Evolutionary conservation across 805 yeast genomes (phyloP).

Genomic region (Suhomyces pyralidae): DNA sequence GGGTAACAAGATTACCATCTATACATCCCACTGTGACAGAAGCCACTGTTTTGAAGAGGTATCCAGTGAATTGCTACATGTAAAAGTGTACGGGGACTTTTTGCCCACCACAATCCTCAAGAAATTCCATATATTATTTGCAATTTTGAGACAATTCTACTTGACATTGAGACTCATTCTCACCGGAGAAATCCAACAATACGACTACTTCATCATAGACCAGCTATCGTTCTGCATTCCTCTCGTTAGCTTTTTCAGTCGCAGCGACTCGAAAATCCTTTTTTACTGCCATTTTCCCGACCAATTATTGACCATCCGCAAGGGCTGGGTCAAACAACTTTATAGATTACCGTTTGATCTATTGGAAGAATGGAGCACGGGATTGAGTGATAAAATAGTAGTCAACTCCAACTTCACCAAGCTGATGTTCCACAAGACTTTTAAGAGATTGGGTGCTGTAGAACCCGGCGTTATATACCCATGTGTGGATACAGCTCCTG

Average conservation of each 20-base stretch:
- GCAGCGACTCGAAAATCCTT: conserved; percentile 48
- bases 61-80: conserved; percentile 52
- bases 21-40: conserved; percentile 87
- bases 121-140: conserved; percentile 73
- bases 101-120: conserved; percentile 71
- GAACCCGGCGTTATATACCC: conserved; percentile 67
- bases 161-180: conserved; percentile 48
- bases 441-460: conserved; percentile 35
- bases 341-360: conserved; percentile 82
- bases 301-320: conserved; percentile 63
- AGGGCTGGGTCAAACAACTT: conserved; percentile 50
- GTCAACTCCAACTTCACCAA: conserved; percentile 89
- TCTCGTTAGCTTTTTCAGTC: conserved; percentile 48
- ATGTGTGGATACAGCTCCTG: conserved; percentile 58
- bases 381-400: conserved; percentile 70
- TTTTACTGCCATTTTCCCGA: conserved; percentile 98
- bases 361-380: conserved; percentile 79
- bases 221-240: conserved; percentile 87
- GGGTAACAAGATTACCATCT: conserved; percentile 58
- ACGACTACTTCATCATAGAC: conserved; percentile 80
- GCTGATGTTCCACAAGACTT: conserved; percentile 62
- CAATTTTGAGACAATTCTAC: conserved; percentile 78
- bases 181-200: conserved; percentile 45
- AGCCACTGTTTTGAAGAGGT: conserved; percentile 92
- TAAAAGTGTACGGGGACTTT: conserved; percentile 76